Evolutionary conservation across 768 basidiomycete genomes (phyloP).

Genomic region (Hypsizygus marmoreus): DNA sequence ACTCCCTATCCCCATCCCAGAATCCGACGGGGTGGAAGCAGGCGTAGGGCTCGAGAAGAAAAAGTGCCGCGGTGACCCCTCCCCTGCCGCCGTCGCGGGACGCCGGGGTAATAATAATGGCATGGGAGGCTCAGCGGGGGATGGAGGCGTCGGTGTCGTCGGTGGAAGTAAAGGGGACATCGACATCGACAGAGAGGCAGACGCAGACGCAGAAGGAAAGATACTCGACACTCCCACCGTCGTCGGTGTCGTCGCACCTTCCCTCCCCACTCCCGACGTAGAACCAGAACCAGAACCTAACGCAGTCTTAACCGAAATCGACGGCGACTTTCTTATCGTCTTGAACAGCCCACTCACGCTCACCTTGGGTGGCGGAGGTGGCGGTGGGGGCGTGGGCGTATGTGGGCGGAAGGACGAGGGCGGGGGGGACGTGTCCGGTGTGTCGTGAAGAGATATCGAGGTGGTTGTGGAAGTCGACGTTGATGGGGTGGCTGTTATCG

Average conservation of each 20-base stretch:
- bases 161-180: neutral
- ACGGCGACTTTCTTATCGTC: conserved; percentile 35
- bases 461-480: conserved; percentile 4
- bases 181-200: no score
- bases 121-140: conserved; percentile 7
- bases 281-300: neutral
- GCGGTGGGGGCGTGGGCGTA: neutral
- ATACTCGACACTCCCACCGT: neutral
- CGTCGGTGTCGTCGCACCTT: no score
- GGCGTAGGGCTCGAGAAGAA: no score
- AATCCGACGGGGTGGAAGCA: no score
- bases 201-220: neutral
- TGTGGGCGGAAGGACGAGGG: neutral
- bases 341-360: conserved; percentile 28
- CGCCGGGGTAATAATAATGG: no score
- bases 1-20: no score
- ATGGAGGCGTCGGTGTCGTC: conserved; percentile 17
- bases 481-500: conserved; percentile 10
- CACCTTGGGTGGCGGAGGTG: neutral
- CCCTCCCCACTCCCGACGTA: no score
- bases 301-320: conserved; percentile 23
- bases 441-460: no score
- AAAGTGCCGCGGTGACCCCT: no score
- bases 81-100: no score
- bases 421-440: neutral